Conservation (phyloP, 2,329 filamentous ascomycete species). For the Trichoderma endophyticum region DNA sequence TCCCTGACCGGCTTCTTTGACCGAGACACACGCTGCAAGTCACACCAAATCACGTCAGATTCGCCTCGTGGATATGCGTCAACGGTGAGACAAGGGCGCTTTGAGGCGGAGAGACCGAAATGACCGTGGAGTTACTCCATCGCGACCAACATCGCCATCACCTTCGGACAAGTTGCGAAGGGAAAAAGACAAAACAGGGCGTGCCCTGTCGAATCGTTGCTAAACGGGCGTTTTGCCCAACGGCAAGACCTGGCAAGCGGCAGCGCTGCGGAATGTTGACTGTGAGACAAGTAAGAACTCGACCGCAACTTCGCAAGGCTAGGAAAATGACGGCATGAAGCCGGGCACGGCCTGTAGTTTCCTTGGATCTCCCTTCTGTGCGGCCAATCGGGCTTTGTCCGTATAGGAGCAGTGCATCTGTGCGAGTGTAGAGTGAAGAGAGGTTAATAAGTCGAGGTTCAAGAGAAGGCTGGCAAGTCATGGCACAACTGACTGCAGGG, state of each 20-base stretch:
- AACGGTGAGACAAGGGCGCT: constrained; percentile 14
- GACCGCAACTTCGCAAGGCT: neutral
- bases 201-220: neutral
- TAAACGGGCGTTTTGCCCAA: neutral
- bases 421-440: neutral
- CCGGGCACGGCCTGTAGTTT: neutral
- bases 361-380: neutral
- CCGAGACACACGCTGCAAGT: neutral
- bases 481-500: neutral
- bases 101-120: constrained; percentile 16
- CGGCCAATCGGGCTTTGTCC: neutral
- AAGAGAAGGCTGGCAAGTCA: neutral
- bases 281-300: constrained; percentile 12
- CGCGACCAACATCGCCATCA: neutral
- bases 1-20: constrained; percentile 3
- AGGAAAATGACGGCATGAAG: neutral
- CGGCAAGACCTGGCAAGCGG: neutral
- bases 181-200: neutral
- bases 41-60: constrained; percentile 15
- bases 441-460: neutral
- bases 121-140: constrained; percentile 18
- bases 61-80: neutral
- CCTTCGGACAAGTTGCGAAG: neutral
- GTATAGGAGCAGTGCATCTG: neutral
- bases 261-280: neutral